Conservation (phyloP, 306 rosid species). For the Canavalia gladiata region DNA sequence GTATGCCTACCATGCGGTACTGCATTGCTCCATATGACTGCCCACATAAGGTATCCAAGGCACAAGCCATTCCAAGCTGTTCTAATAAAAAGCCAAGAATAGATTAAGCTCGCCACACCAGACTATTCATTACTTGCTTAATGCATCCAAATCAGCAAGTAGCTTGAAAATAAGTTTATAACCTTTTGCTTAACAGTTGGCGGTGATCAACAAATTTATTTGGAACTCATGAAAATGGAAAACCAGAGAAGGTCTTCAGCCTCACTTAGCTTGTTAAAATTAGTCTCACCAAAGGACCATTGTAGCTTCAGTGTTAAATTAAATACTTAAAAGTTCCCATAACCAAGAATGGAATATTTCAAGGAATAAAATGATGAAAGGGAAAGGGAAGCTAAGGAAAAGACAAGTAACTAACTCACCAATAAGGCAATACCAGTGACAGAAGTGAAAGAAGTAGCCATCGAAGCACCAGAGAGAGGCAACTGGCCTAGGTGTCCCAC, state of each 20-base stretch:
- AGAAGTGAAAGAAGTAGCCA: conserved; percentile 51
- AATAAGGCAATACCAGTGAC: conserved; percentile 54
- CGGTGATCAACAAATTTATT: no score
- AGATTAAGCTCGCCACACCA: background rate
- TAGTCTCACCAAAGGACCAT: no score
- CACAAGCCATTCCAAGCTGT: conserved; percentile 76
- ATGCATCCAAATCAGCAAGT: background rate
- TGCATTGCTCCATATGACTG: conserved; percentile 82
- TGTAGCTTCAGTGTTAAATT: no score
- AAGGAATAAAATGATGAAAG: no score
- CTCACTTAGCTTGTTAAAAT: no score
- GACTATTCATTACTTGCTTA: background rate
- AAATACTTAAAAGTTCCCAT: no score
- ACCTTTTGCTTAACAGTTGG: background rate
- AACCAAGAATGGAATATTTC: no score
- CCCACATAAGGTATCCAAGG: conserved; percentile 80
- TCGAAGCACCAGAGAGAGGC: conserved; percentile 52
- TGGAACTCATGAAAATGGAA: background rate
- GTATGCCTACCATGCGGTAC: conserved; percentile 62
- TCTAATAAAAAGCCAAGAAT: conserved; percentile 4
- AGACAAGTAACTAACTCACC: background rate
- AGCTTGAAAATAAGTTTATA: background rate
- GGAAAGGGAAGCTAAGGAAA: no score
- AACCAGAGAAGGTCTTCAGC: no score
- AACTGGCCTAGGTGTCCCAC: conserved; percentile 32